Evolutionary conservation across 495 filamentous ascomycete genomes (phyloP).

Genomic region (Neurospora sp.): DNA sequence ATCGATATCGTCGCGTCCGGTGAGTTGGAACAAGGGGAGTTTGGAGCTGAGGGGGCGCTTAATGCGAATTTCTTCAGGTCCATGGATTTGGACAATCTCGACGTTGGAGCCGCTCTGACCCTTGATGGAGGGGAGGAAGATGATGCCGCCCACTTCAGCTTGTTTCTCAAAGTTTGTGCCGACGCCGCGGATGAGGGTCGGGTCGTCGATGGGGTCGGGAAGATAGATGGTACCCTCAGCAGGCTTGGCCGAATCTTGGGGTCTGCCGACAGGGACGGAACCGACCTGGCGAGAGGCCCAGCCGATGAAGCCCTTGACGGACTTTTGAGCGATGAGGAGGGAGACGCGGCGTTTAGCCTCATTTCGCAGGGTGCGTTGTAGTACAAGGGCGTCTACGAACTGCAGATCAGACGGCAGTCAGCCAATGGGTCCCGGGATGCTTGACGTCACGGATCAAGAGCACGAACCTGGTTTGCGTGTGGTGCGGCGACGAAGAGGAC

Average conservation of each 20-base stretch:
- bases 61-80: conserved; percentile 70
- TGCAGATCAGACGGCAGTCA: conserved; percentile 21
- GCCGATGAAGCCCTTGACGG: conserved; percentile 84
- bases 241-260: conserved; percentile 77
- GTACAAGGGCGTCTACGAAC: conserved; percentile 92
- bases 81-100: conserved; percentile 68
- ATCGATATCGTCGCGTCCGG: conserved; percentile 60
- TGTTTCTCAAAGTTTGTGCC: conserved; percentile 76
- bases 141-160: conserved; percentile 66
- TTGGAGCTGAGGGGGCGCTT: conserved; percentile 77
- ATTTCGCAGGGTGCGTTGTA: conserved; percentile 77
- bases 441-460: neutral
- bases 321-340: conserved; percentile 90
- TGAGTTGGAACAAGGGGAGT: conserved; percentile 65
- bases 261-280: conserved; percentile 78
- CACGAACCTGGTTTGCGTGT: conserved; percentile 84
- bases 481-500: conserved; percentile 96
- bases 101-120: conserved; percentile 62
- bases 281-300: conserved; percentile 68
- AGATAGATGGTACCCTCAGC: conserved; percentile 77
- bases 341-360: conserved; percentile 83
- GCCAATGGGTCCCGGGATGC: neutral
- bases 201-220: conserved; percentile 77
- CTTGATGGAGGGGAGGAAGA: conserved; percentile 78
- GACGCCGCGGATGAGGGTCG: conserved; percentile 71